Percentiles rank a stretch among this genome's conserved stretches.
Evolutionary conservation across 2,329 filamentous ascomycete genomes (phyloP).

Genomic region (Fusarium algeriense): DNA sequence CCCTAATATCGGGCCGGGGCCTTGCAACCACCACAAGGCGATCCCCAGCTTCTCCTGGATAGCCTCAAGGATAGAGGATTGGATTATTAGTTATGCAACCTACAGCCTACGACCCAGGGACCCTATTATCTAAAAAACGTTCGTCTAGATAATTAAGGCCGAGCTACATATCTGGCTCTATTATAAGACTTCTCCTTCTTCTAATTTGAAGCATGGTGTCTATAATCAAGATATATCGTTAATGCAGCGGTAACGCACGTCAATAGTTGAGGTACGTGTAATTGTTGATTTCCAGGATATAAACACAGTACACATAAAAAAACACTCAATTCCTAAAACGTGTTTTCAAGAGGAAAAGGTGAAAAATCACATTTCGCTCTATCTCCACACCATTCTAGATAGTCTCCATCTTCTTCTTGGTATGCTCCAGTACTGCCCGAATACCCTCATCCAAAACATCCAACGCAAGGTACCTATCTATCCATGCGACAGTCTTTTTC

Average conservation of each 20-base stretch:
- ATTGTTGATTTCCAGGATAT: background rate
- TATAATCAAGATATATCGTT: background rate
- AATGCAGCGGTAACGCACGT: background rate
- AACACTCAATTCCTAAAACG: background rate
- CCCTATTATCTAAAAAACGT: background rate
- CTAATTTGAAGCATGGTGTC: background rate
- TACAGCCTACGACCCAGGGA: background rate
- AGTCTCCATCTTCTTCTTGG: conserved; percentile 52
- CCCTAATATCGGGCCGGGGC: conserved; percentile 39
- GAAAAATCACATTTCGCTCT: conserved; percentile 4
- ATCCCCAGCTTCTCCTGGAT: conserved; percentile 8
- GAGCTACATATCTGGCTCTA: background rate
- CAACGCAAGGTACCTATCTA: conserved; percentile 63
- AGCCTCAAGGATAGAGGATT: conserved; percentile 1
- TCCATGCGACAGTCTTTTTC: conserved; percentile 65
- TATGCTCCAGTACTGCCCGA: conserved; percentile 66
- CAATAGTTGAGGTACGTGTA: background rate
- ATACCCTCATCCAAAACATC: conserved; percentile 68
- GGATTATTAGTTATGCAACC: background rate
- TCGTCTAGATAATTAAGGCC: background rate
- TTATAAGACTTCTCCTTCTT: background rate
- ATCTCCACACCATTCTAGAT: conserved; percentile 8
- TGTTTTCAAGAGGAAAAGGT: background rate
- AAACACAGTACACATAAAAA: background rate
- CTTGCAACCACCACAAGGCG: conserved; percentile 40